Evolutionary conservation across 2,329 filamentous ascomycete genomes (phyloP).

Genomic region (Pseudopithomyces chartarum): DNA sequence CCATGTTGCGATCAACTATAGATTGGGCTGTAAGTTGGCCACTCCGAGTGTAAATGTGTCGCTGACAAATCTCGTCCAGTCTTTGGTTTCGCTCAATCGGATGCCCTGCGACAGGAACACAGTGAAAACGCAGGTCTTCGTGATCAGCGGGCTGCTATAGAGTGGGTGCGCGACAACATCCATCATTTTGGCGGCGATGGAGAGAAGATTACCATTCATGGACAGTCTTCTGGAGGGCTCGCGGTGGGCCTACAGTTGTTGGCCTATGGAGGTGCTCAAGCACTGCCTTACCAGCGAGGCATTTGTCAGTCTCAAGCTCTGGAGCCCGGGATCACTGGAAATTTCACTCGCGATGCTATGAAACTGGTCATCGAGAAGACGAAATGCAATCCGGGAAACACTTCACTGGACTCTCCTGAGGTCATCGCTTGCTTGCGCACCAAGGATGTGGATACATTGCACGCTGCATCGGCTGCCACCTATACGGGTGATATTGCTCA

Average conservation of each 20-base stretch:
- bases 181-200: slow-evolving; percentile 36
- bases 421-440: slow-evolving; percentile 55
- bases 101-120: slow-evolving; percentile 35
- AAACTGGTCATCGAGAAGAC: slow-evolving; percentile 48
- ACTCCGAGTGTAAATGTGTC: background rate
- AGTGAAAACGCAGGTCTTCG: slow-evolving; percentile 45
- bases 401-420: slow-evolving; percentile 46
- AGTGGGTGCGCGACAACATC: slow-evolving; percentile 48
- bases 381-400: slow-evolving; percentile 47
- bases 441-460: slow-evolving; percentile 50
- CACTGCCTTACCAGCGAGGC: slow-evolving; percentile 34
- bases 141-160: slow-evolving; percentile 46
- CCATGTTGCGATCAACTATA: slow-evolving; percentile 43
- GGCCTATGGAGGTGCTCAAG: slow-evolving; percentile 37
- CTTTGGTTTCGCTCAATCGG: slow-evolving; percentile 46
- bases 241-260: slow-evolving; percentile 41
- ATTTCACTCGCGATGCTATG: slow-evolving; percentile 57
- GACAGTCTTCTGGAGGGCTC: slow-evolving; percentile 40
- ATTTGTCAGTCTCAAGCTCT: slow-evolving; percentile 54
- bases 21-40: slow-evolving; percentile 34
- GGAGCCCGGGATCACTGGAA: slow-evolving; percentile 55
- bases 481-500: slow-evolving; percentile 44
- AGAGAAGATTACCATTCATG: slow-evolving; percentile 39
- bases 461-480: slow-evolving; percentile 52
- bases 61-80: slow-evolving; percentile 13